phyloP scores from a whole-genome alignment of 345 rosid species.

The Populus ilicifolia region DNA sequence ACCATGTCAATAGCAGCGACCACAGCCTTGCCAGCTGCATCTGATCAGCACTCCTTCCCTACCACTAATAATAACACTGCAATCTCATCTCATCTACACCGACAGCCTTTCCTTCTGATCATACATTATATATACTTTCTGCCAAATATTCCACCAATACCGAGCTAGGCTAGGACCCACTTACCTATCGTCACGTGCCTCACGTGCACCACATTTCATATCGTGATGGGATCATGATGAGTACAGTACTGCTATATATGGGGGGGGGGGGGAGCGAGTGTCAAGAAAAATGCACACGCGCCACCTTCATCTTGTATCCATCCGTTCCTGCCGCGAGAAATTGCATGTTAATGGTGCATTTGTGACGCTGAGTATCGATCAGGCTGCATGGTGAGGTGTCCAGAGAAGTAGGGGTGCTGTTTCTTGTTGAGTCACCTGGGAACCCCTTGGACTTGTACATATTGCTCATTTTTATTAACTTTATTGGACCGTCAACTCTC shows the following conservation, averaged over 20 bases:
- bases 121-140: neutral
- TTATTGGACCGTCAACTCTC: neutral
- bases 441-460: neutral
- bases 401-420: neutral
- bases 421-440: neutral
- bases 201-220: neutral
- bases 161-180: neutral
- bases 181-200: neutral
- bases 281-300: no score
- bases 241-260: no score
- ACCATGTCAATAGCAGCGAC: neutral
- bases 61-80: neutral
- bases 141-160: neutral
- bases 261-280: no score
- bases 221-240: neutral
- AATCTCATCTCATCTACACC: neutral
- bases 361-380: neutral
- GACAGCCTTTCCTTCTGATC: neutral
- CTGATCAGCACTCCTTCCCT: neutral
- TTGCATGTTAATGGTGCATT: neutral
- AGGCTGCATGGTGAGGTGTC: neutral
- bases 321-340: no score
- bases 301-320: neutral
- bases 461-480: neutral
- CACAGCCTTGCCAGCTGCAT: neutral